A percentile compares a stretch with the other conserved stretches of the same genome.
Evolutionary conservation across 2,329 filamentous ascomycete genomes (phyloP).

Genomic region (Aspergillus sp.): DNA sequence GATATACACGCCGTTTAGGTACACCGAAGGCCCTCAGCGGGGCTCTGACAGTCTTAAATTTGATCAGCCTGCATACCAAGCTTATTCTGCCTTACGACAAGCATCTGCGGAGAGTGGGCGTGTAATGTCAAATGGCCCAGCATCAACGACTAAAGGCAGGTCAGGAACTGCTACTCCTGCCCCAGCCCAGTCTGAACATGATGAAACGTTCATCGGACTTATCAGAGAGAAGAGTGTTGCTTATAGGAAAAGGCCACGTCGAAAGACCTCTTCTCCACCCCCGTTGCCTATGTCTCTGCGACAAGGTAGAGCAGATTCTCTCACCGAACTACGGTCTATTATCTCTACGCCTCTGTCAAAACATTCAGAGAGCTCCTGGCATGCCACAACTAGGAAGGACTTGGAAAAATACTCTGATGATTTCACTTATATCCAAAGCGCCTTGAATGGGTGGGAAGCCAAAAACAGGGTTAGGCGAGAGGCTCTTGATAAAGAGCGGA

Average conservation of each 20-base stretch:
- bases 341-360: constrained; percentile 29
- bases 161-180: constrained; percentile 14
- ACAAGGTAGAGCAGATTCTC: constrained; percentile 19
- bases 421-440: constrained; percentile 40
- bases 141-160: constrained; percentile 10
- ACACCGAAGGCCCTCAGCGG: constrained; percentile 38
- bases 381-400: constrained; percentile 26
- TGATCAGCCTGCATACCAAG: constrained; percentile 40
- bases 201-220: constrained; percentile 45
- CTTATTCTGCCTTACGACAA: constrained; percentile 44
- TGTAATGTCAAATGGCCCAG: constrained; percentile 33
- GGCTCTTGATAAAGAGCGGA: constrained; percentile 45
- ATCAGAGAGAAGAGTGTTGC: constrained; percentile 42
- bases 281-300: constrained; percentile 28
- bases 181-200: constrained; percentile 25
- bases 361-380: constrained; percentile 28
- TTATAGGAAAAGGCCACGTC: constrained; percentile 27
- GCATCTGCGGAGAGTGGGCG: constrained; percentile 41
- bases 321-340: constrained; percentile 33
- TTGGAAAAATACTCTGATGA: constrained; percentile 35
- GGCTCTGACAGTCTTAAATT: constrained; percentile 35
- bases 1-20: constrained; percentile 43
- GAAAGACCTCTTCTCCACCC: constrained; percentile 19
- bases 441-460: constrained; percentile 43
- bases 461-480: constrained; percentile 39